Evolutionary conservation across 441 rosid genomes (phyloP).

Genomic region (Arabidopsis lyrata): DNA sequence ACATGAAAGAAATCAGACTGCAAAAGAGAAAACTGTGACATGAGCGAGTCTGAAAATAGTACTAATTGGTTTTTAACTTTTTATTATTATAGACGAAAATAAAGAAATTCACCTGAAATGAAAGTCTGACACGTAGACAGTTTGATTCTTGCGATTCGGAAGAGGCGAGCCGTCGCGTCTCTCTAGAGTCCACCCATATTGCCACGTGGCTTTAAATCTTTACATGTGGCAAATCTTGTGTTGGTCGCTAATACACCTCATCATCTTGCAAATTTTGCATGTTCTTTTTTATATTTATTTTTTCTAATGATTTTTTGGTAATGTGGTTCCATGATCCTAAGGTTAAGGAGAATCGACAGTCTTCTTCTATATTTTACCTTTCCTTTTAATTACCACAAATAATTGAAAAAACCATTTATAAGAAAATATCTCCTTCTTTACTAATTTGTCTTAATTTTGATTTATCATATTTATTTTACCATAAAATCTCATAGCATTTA

Average conservation of each 20-base stretch:
- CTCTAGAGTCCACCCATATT: constrained; percentile 4
- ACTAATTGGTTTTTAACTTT: not conserved
- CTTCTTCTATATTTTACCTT: not conserved
- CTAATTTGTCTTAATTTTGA: not conserved
- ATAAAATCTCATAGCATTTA: not conserved
- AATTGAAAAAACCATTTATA: not conserved
- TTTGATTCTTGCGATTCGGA: not conserved
- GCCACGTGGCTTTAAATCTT: constrained; percentile 25
- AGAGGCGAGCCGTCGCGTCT: constrained; percentile 29
- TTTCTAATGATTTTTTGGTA: not conserved
- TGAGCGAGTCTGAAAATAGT: too few species aligned
- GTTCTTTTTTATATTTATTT: not conserved
- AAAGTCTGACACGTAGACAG: not conserved
- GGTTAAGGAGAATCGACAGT: not conserved
- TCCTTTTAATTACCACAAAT: not conserved
- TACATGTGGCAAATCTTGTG: constrained; percentile 25
- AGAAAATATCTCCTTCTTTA: not conserved
- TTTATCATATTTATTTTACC: not conserved
- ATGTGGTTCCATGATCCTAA: constrained; percentile 23
- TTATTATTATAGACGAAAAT: not conserved
- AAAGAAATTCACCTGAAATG: constrained; percentile 18
- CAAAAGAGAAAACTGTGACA: not conserved
- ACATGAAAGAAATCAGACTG: not conserved
- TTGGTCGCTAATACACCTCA: constrained; percentile 26
- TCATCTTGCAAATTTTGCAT: constrained; percentile 13